Percentiles rank a stretch among this genome's conserved stretches.
Evolutionary conservation across 1,284 basidiomycete genomes (phyloP).

Genomic region (Veloboletus limbatus): DNA sequence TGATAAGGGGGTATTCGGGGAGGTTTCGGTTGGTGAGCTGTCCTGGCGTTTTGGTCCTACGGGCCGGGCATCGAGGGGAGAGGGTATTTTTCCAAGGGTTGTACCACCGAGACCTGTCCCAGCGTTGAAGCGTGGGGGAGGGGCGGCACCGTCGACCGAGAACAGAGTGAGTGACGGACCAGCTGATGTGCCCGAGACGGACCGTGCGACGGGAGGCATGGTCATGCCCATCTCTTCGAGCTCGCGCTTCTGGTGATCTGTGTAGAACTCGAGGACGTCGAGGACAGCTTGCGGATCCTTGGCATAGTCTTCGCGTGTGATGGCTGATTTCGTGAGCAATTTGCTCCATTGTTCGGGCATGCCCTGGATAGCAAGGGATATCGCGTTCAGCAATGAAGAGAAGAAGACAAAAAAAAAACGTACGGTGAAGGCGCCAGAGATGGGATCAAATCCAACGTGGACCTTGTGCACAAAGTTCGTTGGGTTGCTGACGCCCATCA

Average conservation of each 20-base stretch:
- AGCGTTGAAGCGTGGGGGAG: constrained; percentile 77
- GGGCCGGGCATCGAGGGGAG: constrained; percentile 36
- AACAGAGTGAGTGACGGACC: constrained; percentile 29
- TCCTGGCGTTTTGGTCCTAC: constrained; percentile 56
- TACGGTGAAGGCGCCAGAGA: constrained; percentile 92
- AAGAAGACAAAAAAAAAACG: constrained; percentile 1
- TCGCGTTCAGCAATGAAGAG: constrained; percentile 1
- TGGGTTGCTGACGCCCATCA: constrained; percentile 91
- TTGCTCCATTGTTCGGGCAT: constrained; percentile 97
- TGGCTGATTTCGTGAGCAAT: constrained; percentile 92
- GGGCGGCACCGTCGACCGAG: constrained; percentile 38
- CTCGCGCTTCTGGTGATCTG: constrained; percentile 91
- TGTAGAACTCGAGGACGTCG: constrained; percentile 98
- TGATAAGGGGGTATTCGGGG: constrained; percentile 17
- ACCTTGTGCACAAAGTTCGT: constrained; percentile 99
- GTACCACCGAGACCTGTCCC: constrained; percentile 81
- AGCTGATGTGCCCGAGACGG: constrained; percentile 25
- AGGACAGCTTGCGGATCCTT: constrained; percentile 96
- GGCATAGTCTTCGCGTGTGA: constrained; percentile 96
- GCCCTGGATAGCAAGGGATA: constrained; percentile 50
- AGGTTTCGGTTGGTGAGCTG: constrained; percentile 46
- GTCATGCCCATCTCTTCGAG: constrained; percentile 65
- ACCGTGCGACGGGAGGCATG: constrained; percentile 29
- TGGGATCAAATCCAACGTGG: constrained; percentile 95
- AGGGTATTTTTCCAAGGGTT: constrained; percentile 44